A percentile compares a stretch with the other conserved stretches of the same genome.
Evolutionary conservation across 164 flowering plant species (phyloP).

Genomic region (Warburgia ugandensis): DNA sequence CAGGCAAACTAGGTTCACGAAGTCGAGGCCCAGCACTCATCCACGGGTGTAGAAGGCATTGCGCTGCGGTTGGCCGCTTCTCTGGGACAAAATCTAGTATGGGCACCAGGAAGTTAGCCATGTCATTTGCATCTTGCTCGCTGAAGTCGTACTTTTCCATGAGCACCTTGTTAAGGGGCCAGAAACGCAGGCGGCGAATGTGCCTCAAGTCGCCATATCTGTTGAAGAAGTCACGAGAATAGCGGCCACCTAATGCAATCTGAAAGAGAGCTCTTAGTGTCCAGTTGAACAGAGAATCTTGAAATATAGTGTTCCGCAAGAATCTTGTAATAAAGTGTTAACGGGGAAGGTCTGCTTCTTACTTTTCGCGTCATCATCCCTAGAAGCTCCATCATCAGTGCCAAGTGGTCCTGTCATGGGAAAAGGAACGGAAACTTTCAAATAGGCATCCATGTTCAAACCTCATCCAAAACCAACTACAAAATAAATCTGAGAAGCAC

Average conservation of each 20-base stretch:
- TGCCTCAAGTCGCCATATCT: slow-evolving; percentile 82
- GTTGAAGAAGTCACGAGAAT: slow-evolving; percentile 82
- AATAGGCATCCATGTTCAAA: too few relatives aligned
- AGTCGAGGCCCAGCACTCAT: slow-evolving; percentile 45
- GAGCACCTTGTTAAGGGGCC: slow-evolving; percentile 84
- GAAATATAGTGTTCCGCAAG: too few relatives aligned
- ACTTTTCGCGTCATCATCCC: slow-evolving; percentile 99
- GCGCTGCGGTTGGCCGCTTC: slow-evolving; percentile 79
- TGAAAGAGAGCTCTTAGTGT: too few relatives aligned
- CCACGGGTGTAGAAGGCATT: slow-evolving; percentile 84
- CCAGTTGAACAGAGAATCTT: too few relatives aligned
- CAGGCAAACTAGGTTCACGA: slow-evolving; percentile 34
- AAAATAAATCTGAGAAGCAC: too few relatives aligned
- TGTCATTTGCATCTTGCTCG: slow-evolving; percentile 70
- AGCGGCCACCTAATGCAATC: slow-evolving; percentile 88
- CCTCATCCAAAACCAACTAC: too few relatives aligned
- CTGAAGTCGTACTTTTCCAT: slow-evolving; percentile 73
- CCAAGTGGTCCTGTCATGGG: slow-evolving; percentile 94
- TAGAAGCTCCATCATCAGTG: slow-evolving; percentile 98
- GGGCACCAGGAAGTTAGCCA: slow-evolving; percentile 75
- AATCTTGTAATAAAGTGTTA: too few relatives aligned
- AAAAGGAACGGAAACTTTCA: too few relatives aligned
- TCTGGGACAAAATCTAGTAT: slow-evolving; percentile 88
- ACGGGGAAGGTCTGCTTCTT: slow-evolving; percentile 6
- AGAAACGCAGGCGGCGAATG: slow-evolving; percentile 75